These are phyloP conservation scores for Trypanosoma melophagium DNA, from an alignment of 208 protist species.

Conservation along the genomic window DNA sequence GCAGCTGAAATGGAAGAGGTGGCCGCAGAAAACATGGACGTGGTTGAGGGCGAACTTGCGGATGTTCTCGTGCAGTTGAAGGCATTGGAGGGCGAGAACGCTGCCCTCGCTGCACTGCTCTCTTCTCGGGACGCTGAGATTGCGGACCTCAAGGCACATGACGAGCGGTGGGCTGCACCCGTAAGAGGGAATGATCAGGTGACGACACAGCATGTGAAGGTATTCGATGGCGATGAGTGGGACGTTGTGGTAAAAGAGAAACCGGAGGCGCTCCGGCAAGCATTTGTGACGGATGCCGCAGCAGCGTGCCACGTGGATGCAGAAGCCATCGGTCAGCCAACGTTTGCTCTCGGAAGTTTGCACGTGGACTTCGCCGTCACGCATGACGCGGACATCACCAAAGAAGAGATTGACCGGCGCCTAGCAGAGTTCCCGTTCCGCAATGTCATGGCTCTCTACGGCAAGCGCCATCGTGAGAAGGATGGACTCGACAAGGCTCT, in stretches of 20 bases:
- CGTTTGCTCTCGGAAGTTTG: conserved; percentile 27
- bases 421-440: conserved; percentile 33
- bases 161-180: conserved; percentile 29
- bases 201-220: conserved; percentile 21
- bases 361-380: conserved; percentile 35
- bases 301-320: conserved; percentile 36
- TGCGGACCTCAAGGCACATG: too few species aligned
- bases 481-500: conserved; percentile 21
- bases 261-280: conserved; percentile 33
- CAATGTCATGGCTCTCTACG: conserved; percentile 21
- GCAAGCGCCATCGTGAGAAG: conserved; percentile 12
- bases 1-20: too few species aligned
- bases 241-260: conserved; percentile 39
- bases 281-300: conserved; percentile 31
- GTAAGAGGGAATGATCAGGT: neutral
- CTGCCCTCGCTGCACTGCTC: too few species aligned
- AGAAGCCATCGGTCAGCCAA: conserved; percentile 31
- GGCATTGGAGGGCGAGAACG: too few species aligned
- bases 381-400: conserved; percentile 24
- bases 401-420: conserved; percentile 25
- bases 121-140: too few species aligned
- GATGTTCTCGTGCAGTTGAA: too few species aligned
- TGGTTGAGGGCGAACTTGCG: too few species aligned
- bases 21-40: too few species aligned
- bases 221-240: conserved; percentile 41